phyloP scores from a whole-genome alignment of 768 basidiomycete species.

The Tricholoma matsutake region DNA sequence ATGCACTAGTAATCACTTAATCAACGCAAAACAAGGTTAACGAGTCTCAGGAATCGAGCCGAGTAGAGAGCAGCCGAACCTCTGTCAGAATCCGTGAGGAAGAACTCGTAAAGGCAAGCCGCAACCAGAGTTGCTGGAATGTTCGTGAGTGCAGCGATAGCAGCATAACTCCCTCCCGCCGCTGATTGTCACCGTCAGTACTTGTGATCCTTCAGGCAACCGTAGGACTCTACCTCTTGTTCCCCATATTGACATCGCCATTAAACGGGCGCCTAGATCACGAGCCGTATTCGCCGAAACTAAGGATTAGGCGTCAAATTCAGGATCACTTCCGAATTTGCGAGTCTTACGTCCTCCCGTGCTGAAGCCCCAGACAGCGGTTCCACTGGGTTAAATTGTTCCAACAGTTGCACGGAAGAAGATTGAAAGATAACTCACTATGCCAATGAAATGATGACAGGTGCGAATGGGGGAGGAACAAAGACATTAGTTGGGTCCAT shows the following conservation, averaged over 20 bases:
- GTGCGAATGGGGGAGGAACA: conserved; percentile 49
- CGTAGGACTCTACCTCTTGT: conserved; percentile 26
- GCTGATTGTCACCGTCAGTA: conserved; percentile 28
- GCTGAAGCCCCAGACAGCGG: conserved; percentile 61
- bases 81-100: conserved; percentile 57
- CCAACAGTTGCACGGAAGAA: neutral
- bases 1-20: neutral
- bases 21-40: neutral
- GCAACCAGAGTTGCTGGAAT: conserved; percentile 62
- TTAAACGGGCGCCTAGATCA: conserved; percentile 64
- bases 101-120: conserved; percentile 50
- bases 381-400: conserved; percentile 35
- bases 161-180: conserved; percentile 53
- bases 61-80: conserved; percentile 34
- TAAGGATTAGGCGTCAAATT: conserved; percentile 17
- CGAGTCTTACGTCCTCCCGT: conserved; percentile 41
- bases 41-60: neutral
- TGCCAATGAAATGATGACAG: conserved; percentile 53
- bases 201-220: neutral
- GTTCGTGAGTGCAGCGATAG: conserved; percentile 62
- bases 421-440: conserved; percentile 42
- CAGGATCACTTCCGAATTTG: neutral
- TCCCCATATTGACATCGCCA: conserved; percentile 63
- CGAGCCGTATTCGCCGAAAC: conserved; percentile 67
- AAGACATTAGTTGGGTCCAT: conserved; percentile 59